Evolutionary conservation across 805 yeast genomes (phyloP), one percentile per base, ranked within the genome.

Genomic region (Komagataella ulmi): DNA sequence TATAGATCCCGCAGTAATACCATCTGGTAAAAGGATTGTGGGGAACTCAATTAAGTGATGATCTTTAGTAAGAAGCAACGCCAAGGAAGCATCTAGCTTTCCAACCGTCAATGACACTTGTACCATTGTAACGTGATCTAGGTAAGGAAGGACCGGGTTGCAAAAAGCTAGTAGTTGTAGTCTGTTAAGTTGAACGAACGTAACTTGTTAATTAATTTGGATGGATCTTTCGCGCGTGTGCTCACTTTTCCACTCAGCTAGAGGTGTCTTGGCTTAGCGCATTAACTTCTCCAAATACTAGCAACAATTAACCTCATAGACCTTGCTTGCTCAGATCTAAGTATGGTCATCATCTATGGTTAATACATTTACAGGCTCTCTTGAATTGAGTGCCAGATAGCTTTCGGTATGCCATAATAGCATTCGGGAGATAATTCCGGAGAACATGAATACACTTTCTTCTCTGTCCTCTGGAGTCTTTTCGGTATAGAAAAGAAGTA

Each of bases 11-110:
- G 98, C 95, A 57, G 79, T 76, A 43, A 90, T 93, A 45, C 91
- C 90, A 58, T 83, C 85, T 7, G 99, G 99, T 48, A 93, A 71
- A 51, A 93, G 72, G 53, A 91, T 81, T 3, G 98, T 88, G n/a
- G 99, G 99, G 61, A 91, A 93, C 62, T 93, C 99, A 57, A 93
- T 90, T 55, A 91, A 74, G 63, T 90, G 96, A 65, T 91, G 98
- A 65, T 91, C 71, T 52, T 84, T 79, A 17, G 99, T 91, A 44
- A 95, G 77, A 47, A 93, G 73, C 48, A 93, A 73, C 30, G 98
- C 98, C 65, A 93, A 73, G 2, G 97, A 89, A 10, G 97, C 96
- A 64, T 93, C 99, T 47, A 91, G 74, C 69, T 90, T 90, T 49
- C 98, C 99, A 18, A 93, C 97, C 0, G 97, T 90, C 44, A 91